These are phyloP conservation scores for Alectoria sarmentosa DNA, from an alignment of 495 filamentous ascomycete species.

Conservation along the genomic window DNA sequence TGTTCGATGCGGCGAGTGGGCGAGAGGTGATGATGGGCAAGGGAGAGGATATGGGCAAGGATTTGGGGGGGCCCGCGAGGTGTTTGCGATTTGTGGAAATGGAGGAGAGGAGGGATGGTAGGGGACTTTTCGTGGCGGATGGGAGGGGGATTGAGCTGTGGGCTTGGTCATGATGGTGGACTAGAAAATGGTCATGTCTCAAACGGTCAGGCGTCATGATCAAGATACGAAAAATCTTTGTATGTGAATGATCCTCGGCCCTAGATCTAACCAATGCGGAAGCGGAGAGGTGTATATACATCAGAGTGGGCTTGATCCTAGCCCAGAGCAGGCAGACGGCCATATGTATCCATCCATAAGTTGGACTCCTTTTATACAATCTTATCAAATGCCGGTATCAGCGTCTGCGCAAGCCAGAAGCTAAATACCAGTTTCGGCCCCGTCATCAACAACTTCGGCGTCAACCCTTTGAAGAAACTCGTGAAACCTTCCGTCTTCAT, in stretches of 20 bases:
- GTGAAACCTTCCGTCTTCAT: conserved; percentile 73
- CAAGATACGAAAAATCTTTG: neutral
- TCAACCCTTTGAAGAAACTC: conserved; percentile 95
- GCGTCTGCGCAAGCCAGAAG: conserved; percentile 96
- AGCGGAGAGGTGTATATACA: conserved; percentile 17
- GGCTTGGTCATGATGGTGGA: conserved; percentile 8
- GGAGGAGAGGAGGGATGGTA: neutral
- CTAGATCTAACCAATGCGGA: conserved; percentile 8
- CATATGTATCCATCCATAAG: neutral
- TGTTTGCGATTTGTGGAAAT: conserved; percentile 16
- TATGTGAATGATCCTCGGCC: neutral
- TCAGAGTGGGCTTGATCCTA: neutral
- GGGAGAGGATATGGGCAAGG: neutral
- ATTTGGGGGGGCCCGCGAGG: neutral
- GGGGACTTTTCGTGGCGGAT: conserved; percentile 9
- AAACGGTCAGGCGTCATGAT: neutral
- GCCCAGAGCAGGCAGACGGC: neutral
- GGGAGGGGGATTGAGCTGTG: conserved; percentile 14
- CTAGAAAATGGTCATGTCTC: neutral
- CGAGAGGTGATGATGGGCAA: conserved; percentile 8
- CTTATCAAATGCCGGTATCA: conserved; percentile 68
- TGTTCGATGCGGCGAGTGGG: conserved; percentile 18
- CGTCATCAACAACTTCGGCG: conserved; percentile 97
- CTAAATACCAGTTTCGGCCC: conserved; percentile 98
- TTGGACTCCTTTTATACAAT: conserved; percentile 37